Evolutionary conservation across 495 filamentous ascomycete genomes (phyloP).

Genomic region (Penicillium simplicissimum): DNA sequence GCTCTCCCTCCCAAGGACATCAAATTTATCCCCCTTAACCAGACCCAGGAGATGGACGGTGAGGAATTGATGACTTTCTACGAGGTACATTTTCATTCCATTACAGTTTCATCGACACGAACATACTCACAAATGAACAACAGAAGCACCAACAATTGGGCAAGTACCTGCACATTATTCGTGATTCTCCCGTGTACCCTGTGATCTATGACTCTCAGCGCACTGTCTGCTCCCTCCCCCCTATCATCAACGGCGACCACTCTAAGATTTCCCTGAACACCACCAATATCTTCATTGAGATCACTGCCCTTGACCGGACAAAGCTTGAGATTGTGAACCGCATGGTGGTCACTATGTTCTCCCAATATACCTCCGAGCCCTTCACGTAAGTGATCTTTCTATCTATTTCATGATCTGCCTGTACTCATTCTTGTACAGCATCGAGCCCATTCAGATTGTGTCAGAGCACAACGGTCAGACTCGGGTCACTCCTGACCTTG

Average conservation of each 20-base stretch:
- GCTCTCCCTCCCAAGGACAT: slow-evolving; percentile 90
- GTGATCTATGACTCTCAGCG: slow-evolving; percentile 89
- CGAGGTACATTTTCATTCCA: slow-evolving; percentile 51
- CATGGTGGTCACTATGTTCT: slow-evolving; percentile 97
- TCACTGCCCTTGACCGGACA: slow-evolving; percentile 94
- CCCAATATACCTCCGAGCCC: slow-evolving; percentile 78
- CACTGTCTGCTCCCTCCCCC: slow-evolving; percentile 88
- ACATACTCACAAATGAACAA: slow-evolving; percentile 1
- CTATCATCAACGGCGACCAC: slow-evolving; percentile 96
- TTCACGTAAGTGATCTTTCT: slow-evolving; percentile 62
- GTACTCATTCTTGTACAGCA: slow-evolving; percentile 34
- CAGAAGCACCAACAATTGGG: slow-evolving; percentile 81
- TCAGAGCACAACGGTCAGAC: slow-evolving; percentile 88
- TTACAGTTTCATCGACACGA: background rate
- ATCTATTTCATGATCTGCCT: background rate
- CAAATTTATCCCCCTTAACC: slow-evolving; percentile 86
- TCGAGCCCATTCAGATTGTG: slow-evolving; percentile 88
- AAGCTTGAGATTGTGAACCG: slow-evolving; percentile 96
- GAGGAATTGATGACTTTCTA: slow-evolving; percentile 93
- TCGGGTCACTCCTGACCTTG: slow-evolving; percentile 75
- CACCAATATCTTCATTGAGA: slow-evolving; percentile 93
- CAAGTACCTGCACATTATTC: slow-evolving; percentile 86
- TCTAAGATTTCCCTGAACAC: slow-evolving; percentile 92
- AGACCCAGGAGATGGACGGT: slow-evolving; percentile 81
- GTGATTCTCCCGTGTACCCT: slow-evolving; percentile 92